Base-by-base conservation (phyloP, 2,329 filamentous ascomycete genomes). In the Arthroderma sp. region DNA sequence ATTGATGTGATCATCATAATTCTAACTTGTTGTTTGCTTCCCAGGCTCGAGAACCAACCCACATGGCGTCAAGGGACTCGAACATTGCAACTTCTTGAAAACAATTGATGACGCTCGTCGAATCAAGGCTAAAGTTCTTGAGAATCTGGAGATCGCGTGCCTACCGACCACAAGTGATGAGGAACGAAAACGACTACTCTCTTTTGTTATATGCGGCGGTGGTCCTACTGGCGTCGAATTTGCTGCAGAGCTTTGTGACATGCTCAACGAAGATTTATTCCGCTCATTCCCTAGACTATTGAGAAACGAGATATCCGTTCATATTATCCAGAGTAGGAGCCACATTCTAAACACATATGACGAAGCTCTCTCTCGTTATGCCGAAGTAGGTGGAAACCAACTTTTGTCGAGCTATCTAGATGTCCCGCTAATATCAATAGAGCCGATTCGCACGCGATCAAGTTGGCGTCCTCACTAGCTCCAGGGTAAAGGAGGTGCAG, bases 281-380 rank as follows among this genome's bases (percentile, higher is more conserved):
- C 72, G 74, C 43, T 78, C 83, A 55, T 98, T 94, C 63, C 91
- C 91, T 2, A 81, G 80, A 50, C 78, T 98, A 29, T 67, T 98
- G n/a, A 80, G 91, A 49, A 96, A 96, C 60, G 87, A 98, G 61
- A 94, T 98, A 40, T 96, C 91, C 0, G 89, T 98, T 1, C 93
- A 98, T 59, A 74, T 98, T 39, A 95, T 98, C 50, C 91, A 98
- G 60, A 94, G 86, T 56, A 78, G 91, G 47, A 81, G 83, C 36
- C 91, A 98, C 55, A 98, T 98, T 51, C 72, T 98, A 29, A 98
- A 98, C 68, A 98, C 91, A 0, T 98, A 98, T 60, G 91, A 98
- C 52, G 91, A 98, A 66, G 82, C 86, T 0, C 74, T 98, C 1
- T 95, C 88, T 7, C 80, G 80, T 59, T 98, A 93, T 60, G 89